Base-by-base conservation (phyloP, 306 rosid genomes). In the Medicago truncatula region DNA sequence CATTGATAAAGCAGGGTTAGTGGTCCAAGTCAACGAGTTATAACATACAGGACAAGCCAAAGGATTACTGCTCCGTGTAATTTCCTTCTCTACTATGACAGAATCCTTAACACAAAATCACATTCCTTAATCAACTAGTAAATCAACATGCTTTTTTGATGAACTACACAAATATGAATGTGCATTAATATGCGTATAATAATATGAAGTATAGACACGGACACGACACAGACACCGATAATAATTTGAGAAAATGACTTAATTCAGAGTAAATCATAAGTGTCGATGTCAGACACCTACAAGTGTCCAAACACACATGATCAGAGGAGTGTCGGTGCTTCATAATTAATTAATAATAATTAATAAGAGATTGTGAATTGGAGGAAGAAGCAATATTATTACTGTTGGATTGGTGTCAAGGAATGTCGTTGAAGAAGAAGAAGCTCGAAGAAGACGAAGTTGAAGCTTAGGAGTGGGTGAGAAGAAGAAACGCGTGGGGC, bases 1-100 rank as follows among this genome's bases (percentile, higher is more conserved):
- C 98, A 86, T 15, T 10, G 93, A 88, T 36, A 89, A 81, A 71
- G 17, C 86, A n/a, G 78, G 77, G 60, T 40, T 78, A 66, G 73
- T 71, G 10, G n/a, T 73, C 83, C 70, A 73, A 38, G 82, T 70
- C 68, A 94, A 74, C 15, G 86, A 84, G 9, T 86, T 83, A 50
- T 83, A 90, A 74, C 98, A 92, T 15, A 94, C 77, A 17, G 97
- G 97, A 75, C 98, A 94, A 69, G 97, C 98, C 80, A 94, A 84
- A n/a, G 83, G 61, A 67, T 80, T 82, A 23, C 71, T 60, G 65
- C 74, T 80, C 49, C 10, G 46, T 70, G 75, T 67, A 23, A 15
- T 83, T 57, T 85, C 86, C 57, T 85, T 82, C 73, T 88, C 91
- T 34, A 87, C 90, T 12, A 56, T 57, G 28, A 73, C 3, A 50